phyloP scores from a whole-genome alignment of 495 filamentous ascomycete species.

The Penicillium salamii region DNA sequence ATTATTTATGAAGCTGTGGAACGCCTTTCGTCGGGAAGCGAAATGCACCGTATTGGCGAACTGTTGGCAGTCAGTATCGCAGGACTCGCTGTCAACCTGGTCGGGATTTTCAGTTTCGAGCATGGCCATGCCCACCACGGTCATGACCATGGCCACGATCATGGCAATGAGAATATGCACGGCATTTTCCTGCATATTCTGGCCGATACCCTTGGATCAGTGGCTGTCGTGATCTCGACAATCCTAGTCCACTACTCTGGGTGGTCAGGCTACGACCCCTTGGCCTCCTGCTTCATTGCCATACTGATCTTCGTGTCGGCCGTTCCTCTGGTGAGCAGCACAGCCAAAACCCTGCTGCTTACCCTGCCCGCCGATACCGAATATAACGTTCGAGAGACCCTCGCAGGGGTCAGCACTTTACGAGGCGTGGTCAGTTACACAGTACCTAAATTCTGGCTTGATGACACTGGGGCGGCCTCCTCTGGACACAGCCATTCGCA shows the following conservation, averaged over 20 bases:
- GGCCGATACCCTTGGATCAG: constrained; percentile 90
- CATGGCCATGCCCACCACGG: constrained; percentile 60
- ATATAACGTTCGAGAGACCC: constrained; percentile 80
- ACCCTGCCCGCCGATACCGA: constrained; percentile 83
- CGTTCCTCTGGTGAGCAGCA: constrained; percentile 80
- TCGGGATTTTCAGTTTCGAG: constrained; percentile 86
- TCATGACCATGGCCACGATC: constrained; percentile 66
- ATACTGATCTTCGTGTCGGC: constrained; percentile 87
- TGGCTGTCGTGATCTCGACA: constrained; percentile 91
- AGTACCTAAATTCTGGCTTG: constrained; percentile 92
- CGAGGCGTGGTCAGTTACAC: constrained; percentile 82
- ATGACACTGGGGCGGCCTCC: constrained; percentile 54
- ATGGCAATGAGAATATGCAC: constrained; percentile 97
- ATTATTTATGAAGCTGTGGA: constrained; percentile 95
- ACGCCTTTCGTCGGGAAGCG: constrained; percentile 71
- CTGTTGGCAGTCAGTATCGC: constrained; percentile 81
- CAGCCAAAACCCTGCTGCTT: constrained; percentile 76
- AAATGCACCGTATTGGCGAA: constrained; percentile 82
- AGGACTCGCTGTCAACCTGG: constrained; percentile 83
- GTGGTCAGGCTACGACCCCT: constrained; percentile 93
- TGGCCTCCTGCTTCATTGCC: constrained; percentile 92
- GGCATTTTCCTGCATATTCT: constrained; percentile 98
- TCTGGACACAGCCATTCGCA: constrained; percentile 29
- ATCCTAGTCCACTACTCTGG: constrained; percentile 78
- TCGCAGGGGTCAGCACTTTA: constrained; percentile 78